Evolutionary conservation across 805 yeast species (phyloP).

Genomic region (Lachancea quebecensis): DNA sequence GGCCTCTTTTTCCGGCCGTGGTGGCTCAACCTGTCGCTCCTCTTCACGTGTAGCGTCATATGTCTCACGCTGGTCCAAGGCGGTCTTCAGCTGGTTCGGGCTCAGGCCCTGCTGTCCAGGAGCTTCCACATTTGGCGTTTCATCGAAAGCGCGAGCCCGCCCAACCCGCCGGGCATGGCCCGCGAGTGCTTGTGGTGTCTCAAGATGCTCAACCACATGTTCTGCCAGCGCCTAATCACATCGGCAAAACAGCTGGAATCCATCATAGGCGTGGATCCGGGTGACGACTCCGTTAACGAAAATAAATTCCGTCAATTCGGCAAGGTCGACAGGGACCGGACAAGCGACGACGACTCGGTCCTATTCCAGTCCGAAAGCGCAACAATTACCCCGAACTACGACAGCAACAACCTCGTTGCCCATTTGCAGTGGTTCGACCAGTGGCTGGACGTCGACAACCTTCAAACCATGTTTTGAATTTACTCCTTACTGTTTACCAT

Average conservation of each 20-base stretch:
- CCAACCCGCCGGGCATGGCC: slow-evolving; percentile 39
- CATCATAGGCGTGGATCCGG: slow-evolving; percentile 46
- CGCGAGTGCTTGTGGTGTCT: slow-evolving; percentile 58
- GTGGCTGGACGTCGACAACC: slow-evolving; percentile 9
- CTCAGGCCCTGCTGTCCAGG: slow-evolving; percentile 10
- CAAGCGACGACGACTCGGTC: too few species aligned
- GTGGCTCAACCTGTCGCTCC: slow-evolving; percentile 41
- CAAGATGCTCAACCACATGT: slow-evolving; percentile 47
- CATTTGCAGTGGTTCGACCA: slow-evolving; percentile 52
- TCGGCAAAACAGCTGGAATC: slow-evolving; percentile 33
- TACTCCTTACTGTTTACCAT: too few species aligned
- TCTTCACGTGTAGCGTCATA: slow-evolving; percentile 40
- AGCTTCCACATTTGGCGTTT: slow-evolving; percentile 19
- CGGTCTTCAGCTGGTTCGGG: slow-evolving; percentile 28
- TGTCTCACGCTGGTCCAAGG: slow-evolving; percentile 38
- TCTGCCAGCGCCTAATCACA: slow-evolving; percentile 39
- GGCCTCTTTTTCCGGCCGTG: slow-evolving; percentile 40
- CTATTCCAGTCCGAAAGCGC: too few species aligned
- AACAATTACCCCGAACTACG: not conserved
- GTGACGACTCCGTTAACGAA: slow-evolving; percentile 44
- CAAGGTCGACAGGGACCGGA: slow-evolving; percentile 23
- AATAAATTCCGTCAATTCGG: slow-evolving; percentile 44
- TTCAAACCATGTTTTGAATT: slow-evolving; percentile 2
- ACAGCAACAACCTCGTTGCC: slow-evolving; percentile 32
- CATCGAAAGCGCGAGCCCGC: slow-evolving; percentile 28